phyloP scores from a whole-genome alignment of 2,329 filamentous ascomycete genomes.

The Plectosphaerella sp. region DNA sequence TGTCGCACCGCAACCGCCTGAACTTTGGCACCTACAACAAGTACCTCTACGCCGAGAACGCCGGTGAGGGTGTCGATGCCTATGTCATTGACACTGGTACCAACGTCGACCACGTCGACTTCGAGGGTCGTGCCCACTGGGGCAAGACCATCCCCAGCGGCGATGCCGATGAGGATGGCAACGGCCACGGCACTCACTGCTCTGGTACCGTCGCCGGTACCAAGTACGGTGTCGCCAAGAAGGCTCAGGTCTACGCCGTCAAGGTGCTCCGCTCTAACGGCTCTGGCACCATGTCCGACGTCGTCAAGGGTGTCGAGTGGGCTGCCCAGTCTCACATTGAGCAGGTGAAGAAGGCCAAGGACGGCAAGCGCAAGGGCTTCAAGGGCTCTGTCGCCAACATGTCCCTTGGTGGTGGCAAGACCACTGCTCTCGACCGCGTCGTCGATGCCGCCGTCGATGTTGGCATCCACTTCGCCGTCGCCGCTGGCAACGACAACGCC shows the following conservation, averaged over 20 bases:
- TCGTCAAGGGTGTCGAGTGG: constrained; percentile 97
- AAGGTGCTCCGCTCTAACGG: constrained; percentile 98
- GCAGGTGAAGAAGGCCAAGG: constrained; percentile 74
- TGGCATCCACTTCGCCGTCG: constrained; percentile 96
- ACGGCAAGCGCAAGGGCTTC: constrained; percentile 90
- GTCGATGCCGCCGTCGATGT: constrained; percentile 90
- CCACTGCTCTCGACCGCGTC: constrained; percentile 80
- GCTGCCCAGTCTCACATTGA: constrained; percentile 76
- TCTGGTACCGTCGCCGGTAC: constrained; percentile 96
- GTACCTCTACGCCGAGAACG: constrained; percentile 86
- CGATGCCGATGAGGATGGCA: constrained; percentile 88
- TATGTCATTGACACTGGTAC: constrained; percentile 98
- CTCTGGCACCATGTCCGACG: constrained; percentile 97
- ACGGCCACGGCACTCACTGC: constrained; percentile 98
- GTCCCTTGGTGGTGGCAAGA: constrained; percentile 98
- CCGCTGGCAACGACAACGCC: constrained; percentile 97
- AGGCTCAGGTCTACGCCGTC: constrained; percentile 93
- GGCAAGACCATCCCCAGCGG: constrained; percentile 89
- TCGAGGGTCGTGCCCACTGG: constrained; percentile 93
- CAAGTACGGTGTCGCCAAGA: constrained; percentile 99
- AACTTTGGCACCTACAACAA: constrained; percentile 96
- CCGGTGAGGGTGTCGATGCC: constrained; percentile 95
- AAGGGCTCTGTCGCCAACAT: constrained; percentile 99
- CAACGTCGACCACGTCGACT: constrained; percentile 92
- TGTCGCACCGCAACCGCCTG: constrained; percentile 86